Conservation (phyloP, 148 eudicot genomes). For the Gaultheria prostrata region DNA sequence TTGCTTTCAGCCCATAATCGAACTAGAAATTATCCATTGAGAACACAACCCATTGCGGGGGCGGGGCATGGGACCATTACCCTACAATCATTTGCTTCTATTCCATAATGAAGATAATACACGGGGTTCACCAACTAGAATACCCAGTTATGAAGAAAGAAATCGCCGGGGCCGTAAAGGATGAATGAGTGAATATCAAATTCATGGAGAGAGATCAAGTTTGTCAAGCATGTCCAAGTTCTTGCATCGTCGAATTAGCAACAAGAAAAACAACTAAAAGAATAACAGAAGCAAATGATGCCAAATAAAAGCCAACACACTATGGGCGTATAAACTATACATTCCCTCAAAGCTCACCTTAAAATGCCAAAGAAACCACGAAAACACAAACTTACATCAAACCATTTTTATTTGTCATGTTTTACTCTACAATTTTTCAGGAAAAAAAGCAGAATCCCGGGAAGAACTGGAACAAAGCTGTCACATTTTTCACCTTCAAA, state of each 20-base stretch:
- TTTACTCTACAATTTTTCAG: conserved; percentile 8
- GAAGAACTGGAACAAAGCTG: conserved; percentile 3
- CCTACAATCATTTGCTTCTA: neutral
- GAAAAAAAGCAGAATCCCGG: conserved; percentile 7
- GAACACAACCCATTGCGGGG: neutral
- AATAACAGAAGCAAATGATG: conserved; percentile 21
- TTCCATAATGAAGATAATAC: too few species aligned
- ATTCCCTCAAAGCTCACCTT: conserved; percentile 4
- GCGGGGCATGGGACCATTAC: too few species aligned
- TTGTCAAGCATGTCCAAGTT: conserved; percentile 9
- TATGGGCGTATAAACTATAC: conserved; percentile 35
- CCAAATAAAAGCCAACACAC: conserved; percentile 20
- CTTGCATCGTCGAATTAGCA: neutral
- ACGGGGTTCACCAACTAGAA: too few species aligned
- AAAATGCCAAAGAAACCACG: neutral
- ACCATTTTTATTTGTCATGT: conserved; percentile 18
- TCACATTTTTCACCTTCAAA: conserved; percentile 16
- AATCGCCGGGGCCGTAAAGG: neutral
- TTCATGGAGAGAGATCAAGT: neutral
- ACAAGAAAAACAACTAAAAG: conserved; percentile 13
- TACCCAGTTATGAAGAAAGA: neutral
- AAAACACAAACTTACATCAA: conserved; percentile 14
- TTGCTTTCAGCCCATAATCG: neutral
- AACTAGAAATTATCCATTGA: neutral
- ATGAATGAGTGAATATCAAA: conserved; percentile 4